These are phyloP conservation scores for Geotrichum cucujoidarum DNA, from an alignment of 1,139 yeast genomes.

Conservation along the genomic window DNA sequence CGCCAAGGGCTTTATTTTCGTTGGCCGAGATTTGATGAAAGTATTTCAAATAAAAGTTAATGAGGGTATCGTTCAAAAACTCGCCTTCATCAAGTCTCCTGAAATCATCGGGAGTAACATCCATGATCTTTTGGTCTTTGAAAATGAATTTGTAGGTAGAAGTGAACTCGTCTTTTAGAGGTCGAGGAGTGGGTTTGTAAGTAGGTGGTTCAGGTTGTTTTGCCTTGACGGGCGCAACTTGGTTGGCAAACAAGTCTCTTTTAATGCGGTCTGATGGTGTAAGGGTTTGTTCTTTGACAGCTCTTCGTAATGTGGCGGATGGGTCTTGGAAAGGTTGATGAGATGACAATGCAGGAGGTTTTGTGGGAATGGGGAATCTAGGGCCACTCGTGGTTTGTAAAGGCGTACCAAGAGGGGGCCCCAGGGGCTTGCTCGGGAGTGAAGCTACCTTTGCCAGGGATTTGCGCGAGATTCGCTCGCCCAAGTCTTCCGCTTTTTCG, in stretches of 20 bases:
- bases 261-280: background rate
- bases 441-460: background rate
- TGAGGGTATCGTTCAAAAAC: conserved; percentile 42
- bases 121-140: conserved; percentile 30
- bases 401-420: background rate
- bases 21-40: conserved; percentile 18
- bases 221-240: background rate
- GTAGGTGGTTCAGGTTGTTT: background rate
- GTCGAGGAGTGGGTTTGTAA: background rate
- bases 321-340: background rate
- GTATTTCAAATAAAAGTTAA: conserved; percentile 38
- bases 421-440: background rate
- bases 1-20: conserved; percentile 21
- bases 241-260: background rate
- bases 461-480: background rate
- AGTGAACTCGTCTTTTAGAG: background rate
- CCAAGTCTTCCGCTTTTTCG: background rate
- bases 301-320: background rate
- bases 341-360: background rate
- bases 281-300: background rate
- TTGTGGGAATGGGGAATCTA: background rate
- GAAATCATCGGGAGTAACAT: conserved; percentile 33
- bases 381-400: background rate
- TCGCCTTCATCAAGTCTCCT: conserved; percentile 37
- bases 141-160: conserved; percentile 27